Conservation (phyloP, 306 rosid genomes). For the Cucurbita pepo region DNA sequence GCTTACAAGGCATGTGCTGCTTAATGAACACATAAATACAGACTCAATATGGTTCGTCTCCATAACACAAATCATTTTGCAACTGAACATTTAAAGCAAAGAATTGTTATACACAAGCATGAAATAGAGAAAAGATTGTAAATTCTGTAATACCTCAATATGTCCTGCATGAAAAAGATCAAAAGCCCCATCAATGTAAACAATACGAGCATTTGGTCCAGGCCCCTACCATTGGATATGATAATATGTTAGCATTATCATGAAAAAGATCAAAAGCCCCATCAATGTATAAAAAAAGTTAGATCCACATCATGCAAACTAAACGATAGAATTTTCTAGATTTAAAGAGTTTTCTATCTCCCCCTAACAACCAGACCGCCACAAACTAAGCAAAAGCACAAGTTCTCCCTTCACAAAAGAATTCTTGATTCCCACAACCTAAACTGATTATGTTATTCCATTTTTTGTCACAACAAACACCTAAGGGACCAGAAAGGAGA, state of each 20-base stretch:
- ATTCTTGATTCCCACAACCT: neutral
- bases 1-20: neutral
- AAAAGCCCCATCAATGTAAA: slow-evolving; percentile 97
- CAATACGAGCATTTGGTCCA: slow-evolving; percentile 83
- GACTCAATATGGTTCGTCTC: neutral
- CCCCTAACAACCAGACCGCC: neutral
- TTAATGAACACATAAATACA: neutral
- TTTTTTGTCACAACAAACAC: neutral
- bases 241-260: neutral
- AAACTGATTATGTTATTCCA: neutral
- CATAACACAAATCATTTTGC: neutral
- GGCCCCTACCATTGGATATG: slow-evolving; percentile 50
- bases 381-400: neutral
- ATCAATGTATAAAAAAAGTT: neutral
- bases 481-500: neutral
- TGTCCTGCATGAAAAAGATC: slow-evolving; percentile 99
- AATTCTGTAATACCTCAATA: slow-evolving; percentile 45
- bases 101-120: neutral
- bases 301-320: neutral
- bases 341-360: neutral
- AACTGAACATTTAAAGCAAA: neutral
- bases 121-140: neutral
- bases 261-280: no score
- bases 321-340: neutral
- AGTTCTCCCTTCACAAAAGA: neutral